Evolutionary conservation across 2,329 filamentous ascomycete species (phyloP).

Genomic region (Fusarium hostae): DNA sequence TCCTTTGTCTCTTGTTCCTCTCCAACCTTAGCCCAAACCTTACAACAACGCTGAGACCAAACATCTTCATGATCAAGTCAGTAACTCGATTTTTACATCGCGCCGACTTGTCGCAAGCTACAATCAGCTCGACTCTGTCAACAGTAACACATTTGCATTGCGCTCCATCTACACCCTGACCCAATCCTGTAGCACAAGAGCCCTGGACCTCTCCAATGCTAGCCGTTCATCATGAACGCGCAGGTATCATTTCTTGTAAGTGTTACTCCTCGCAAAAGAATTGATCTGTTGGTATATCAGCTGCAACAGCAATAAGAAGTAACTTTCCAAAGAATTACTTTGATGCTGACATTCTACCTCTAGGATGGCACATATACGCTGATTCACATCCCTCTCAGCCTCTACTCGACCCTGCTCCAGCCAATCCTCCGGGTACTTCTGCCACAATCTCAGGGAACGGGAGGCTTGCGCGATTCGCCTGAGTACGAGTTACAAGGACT

Average conservation of each 20-base stretch:
- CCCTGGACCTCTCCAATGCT: slow-evolving; percentile 10
- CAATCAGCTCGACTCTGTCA: slow-evolving; percentile 10
- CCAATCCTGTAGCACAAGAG: slow-evolving; percentile 5
- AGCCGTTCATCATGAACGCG: slow-evolving; percentile 60
- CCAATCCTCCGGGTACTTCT: slow-evolving; percentile 88
- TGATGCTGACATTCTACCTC: slow-evolving; percentile 50
- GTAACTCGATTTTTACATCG: slow-evolving; percentile 28
- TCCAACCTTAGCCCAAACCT: slow-evolving; percentile 37
- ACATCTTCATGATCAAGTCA: slow-evolving; percentile 38
- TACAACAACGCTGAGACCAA: slow-evolving; percentile 25
- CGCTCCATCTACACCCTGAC: neutral
- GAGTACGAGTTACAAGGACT: slow-evolving; percentile 58
- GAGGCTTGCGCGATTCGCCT: slow-evolving; percentile 50
- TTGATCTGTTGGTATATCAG: neutral
- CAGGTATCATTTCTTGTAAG: slow-evolving; percentile 69
- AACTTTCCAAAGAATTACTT: slow-evolving; percentile 7
- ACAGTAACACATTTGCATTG: slow-evolving; percentile 11
- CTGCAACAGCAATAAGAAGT: neutral
- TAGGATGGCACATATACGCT: slow-evolving; percentile 89
- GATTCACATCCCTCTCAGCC: slow-evolving; percentile 86
- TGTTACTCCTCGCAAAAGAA: slow-evolving; percentile 21
- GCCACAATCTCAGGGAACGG: slow-evolving; percentile 64
- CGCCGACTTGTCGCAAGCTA: slow-evolving; percentile 15
- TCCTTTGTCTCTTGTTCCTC: slow-evolving; percentile 27
- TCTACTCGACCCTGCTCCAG: slow-evolving; percentile 83